Percentiles rank a stretch among this genome's conserved stretches.
phyloP scores from a whole-genome alignment of 2,329 filamentous ascomycete genomes.

The Curvularia hawaiiensis region DNA sequence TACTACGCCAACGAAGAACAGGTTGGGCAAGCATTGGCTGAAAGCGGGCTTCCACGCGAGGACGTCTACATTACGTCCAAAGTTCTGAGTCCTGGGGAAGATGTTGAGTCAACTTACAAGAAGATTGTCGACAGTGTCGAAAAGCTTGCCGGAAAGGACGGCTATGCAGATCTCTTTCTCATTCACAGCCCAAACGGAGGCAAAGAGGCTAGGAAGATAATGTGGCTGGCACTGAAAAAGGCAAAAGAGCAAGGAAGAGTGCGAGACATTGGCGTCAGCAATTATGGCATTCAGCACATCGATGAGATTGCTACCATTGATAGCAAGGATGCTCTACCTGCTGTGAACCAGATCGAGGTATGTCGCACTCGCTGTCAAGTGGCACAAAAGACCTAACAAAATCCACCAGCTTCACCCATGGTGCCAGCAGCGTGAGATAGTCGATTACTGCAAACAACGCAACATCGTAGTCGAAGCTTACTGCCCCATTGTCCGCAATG shows the following conservation, averaged over 20 bases:
- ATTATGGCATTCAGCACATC: slow-evolving; percentile 70
- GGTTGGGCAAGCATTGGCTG: slow-evolving; percentile 67
- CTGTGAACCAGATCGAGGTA: slow-evolving; percentile 76
- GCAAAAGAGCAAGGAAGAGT: slow-evolving; percentile 64
- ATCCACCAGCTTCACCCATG: slow-evolving; percentile 69
- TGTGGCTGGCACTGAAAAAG: slow-evolving; percentile 71
- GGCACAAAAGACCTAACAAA: slow-evolving; percentile 4
- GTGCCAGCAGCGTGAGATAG: slow-evolving; percentile 67
- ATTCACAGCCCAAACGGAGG: slow-evolving; percentile 69
- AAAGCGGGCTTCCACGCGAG: slow-evolving; percentile 60
- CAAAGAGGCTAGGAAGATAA: slow-evolving; percentile 59
- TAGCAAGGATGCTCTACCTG: slow-evolving; percentile 71
- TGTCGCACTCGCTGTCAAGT: slow-evolving; percentile 24
- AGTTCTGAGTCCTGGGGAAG: slow-evolving; percentile 61
- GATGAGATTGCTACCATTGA: slow-evolving; percentile 67
- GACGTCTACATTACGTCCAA: slow-evolving; percentile 75
- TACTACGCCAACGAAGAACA: slow-evolving; percentile 72
- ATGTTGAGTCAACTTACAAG: slow-evolving; percentile 64
- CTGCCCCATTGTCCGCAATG: slow-evolving; percentile 70
- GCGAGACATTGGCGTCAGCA: slow-evolving; percentile 73
- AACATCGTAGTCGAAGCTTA: slow-evolving; percentile 68
- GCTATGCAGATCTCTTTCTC: slow-evolving; percentile 74
- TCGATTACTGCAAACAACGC: slow-evolving; percentile 63
- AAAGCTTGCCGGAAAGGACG: slow-evolving; percentile 60
- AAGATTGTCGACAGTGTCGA: slow-evolving; percentile 65